Conservation (phyloP, 1,284 basidiomycete species). For the Cutaneotrichosporon sp. region DNA sequence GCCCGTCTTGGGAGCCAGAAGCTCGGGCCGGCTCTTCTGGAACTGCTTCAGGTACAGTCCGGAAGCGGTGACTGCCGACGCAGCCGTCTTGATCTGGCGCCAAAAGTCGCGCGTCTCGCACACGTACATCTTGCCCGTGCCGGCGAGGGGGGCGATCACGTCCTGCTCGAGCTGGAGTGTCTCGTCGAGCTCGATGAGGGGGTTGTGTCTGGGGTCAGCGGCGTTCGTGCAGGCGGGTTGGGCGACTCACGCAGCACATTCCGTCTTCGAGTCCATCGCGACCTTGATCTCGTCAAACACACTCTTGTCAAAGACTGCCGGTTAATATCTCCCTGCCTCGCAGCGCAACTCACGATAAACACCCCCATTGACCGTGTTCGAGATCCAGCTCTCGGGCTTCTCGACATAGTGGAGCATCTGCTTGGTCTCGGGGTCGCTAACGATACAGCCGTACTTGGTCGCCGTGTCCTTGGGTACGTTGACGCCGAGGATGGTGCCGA, state of each 20-base stretch:
- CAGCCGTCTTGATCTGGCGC: constrained; percentile 59
- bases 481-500: constrained; percentile 57
- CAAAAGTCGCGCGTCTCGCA: constrained; percentile 56
- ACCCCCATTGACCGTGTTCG: constrained; percentile 56
- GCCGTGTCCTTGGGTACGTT: constrained; percentile 54
- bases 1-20: constrained; percentile 38
- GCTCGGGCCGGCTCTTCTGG: constrained; percentile 39
- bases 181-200: constrained; percentile 54
- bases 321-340: no score
- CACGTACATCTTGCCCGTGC: constrained; percentile 56
- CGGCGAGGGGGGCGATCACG: constrained; percentile 56
- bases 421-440: constrained; percentile 52
- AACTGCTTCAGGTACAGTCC: constrained; percentile 53
- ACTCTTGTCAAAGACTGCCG: constrained; percentile 55
- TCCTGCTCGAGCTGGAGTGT: constrained; percentile 58
- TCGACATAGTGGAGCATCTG: constrained; percentile 56
- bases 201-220: constrained; percentile 47
- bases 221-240: not conserved
- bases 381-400: constrained; percentile 58
- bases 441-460: constrained; percentile 57
- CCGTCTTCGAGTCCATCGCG: constrained; percentile 57
- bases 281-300: constrained; percentile 58
- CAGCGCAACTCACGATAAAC: constrained; percentile 45
- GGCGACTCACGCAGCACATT: constrained; percentile 49
- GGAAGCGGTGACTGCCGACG: constrained; percentile 57